Evolutionary conservation across 2,329 filamentous ascomycete species (phyloP), one percentile per base, ranked within the genome.

Genomic region (Pleochaeta shiraiana): DNA sequence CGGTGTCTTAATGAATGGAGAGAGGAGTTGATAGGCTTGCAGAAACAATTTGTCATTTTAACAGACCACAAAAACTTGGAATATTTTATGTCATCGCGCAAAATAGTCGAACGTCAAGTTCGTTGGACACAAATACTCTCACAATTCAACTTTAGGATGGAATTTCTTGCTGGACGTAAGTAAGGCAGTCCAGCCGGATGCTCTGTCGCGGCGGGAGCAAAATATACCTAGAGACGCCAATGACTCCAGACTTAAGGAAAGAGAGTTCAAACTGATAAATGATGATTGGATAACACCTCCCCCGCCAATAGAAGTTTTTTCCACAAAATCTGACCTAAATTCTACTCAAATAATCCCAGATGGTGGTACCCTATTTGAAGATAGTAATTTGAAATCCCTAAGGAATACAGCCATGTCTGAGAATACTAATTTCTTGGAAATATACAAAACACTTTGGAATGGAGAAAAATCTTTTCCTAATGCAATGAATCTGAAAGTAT

Each of bases 111-210:
- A 34, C 30, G 55, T 34, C 28, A 59, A 4, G 55, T 59, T 4
- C 55, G 55, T 21, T 59, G 55, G 55, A 14, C 55, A n/a, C 28
- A 59, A 59, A 34, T 59, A 31, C 55, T 59, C 16, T 59, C 55
- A 19, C 30, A 59, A n/a, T 59, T 59, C 30, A 59, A 59, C 19
- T 34, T 59, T 21, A 30, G 30, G 6, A 4, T 59, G 30, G 30
- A 59, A 16, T 31, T 31, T 34, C 55, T 24, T 31, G 14, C 55
- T 59, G 55, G 55, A 19, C 16, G 33, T 21, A 11, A 34, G 24
- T 19, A 9, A 9, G 47, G 21, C 30, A 59, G 30, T 5, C 7
- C 55, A 31, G 24, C 59, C 59, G 2, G 59, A 61, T 61, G 9
- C 31, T 19, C 9, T 61, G 19, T 61, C 31, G 30, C 16, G 59